Evolutionary conservation across 2,329 filamentous ascomycete genomes (phyloP).

Genomic region (Macroventuria anomochaeta): DNA sequence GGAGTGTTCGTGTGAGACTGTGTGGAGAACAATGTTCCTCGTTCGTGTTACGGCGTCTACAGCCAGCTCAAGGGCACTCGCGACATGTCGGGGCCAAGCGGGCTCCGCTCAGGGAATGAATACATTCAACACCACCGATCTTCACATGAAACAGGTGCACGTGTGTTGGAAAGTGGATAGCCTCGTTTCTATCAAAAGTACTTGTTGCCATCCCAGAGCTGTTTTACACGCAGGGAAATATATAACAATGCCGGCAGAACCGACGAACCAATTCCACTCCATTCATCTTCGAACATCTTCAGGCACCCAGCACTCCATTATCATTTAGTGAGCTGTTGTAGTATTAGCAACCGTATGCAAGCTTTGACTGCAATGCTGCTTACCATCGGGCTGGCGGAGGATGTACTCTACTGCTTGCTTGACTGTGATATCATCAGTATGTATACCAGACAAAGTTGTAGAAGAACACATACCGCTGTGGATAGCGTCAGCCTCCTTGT

Average conservation of each 20-base stretch:
- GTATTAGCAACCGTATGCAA: slow-evolving; percentile 25
- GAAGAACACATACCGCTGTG: slow-evolving; percentile 78
- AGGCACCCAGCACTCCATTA: slow-evolving; percentile 24
- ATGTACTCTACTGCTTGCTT: slow-evolving; percentile 96
- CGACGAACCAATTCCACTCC: slow-evolving; percentile 41
- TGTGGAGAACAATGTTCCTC: slow-evolving; percentile 23
- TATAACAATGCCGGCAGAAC: slow-evolving; percentile 45
- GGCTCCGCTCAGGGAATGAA: slow-evolving; percentile 4
- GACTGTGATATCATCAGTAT: slow-evolving; percentile 63
- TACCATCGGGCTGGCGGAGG: slow-evolving; percentile 87
- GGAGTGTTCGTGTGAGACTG: slow-evolving; percentile 8
- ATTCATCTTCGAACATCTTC: slow-evolving; percentile 25
- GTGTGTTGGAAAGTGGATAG: slow-evolving; percentile 34
- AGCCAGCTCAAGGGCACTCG: slow-evolving; percentile 2
- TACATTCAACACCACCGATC: slow-evolving; percentile 3
- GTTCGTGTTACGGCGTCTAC: slow-evolving; percentile 28
- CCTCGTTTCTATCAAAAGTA: slow-evolving; percentile 47
- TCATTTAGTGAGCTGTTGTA: slow-evolving; percentile 43
- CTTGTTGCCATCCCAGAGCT: slow-evolving; percentile 45
- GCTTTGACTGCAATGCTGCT: slow-evolving; percentile 49
- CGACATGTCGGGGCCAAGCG: slow-evolving; percentile 4
- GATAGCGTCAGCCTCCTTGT: slow-evolving; percentile 94
- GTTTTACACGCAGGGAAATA: slow-evolving; percentile 50
- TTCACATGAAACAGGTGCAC: slow-evolving; percentile 1
- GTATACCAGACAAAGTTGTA: background rate